Evolutionary conservation across 2,329 filamentous ascomycete species (phyloP).

Genomic region (Emergomyces pasteurianus): DNA sequence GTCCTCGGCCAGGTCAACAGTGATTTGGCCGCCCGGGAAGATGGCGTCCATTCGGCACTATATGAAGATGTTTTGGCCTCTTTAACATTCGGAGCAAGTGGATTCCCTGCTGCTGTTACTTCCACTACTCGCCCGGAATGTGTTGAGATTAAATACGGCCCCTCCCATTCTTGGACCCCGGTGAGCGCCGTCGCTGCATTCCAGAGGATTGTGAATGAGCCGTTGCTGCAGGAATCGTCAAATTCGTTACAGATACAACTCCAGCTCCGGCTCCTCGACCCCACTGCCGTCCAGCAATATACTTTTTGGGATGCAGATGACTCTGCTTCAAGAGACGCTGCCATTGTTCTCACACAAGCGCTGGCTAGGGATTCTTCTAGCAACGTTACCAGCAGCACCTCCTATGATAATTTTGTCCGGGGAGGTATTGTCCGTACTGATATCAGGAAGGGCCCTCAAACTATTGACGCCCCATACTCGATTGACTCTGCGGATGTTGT

Average conservation of each 20-base stretch:
- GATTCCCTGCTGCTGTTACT: conserved; percentile 38
- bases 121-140: conserved; percentile 46
- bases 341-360: conserved; percentile 48
- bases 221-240: conserved; percentile 19
- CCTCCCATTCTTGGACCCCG: conserved; percentile 53
- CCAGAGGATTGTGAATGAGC: conserved; percentile 33
- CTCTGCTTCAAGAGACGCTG: conserved; percentile 54
- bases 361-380: conserved; percentile 48
- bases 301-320: conserved; percentile 86
- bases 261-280: conserved; percentile 42
- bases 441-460: conserved; percentile 69
- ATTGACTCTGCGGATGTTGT: conserved; percentile 67
- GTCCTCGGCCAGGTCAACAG: conserved; percentile 82
- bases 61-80: conserved; percentile 87
- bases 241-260: conserved; percentile 42
- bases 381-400: conserved; percentile 49
- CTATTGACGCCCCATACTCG: conserved; percentile 72
- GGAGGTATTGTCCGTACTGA: conserved; percentile 78
- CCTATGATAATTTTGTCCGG: conserved; percentile 51
- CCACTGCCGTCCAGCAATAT: conserved; percentile 59
- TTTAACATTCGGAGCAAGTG: conserved; percentile 58
- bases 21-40: conserved; percentile 59
- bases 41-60: conserved; percentile 67
- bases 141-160: conserved; percentile 81
- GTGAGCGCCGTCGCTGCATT: conserved; percentile 33